Evolutionary conservation across 2,329 filamentous ascomycete genomes (phyloP).

Genomic region (Sphaerulina populicola): DNA sequence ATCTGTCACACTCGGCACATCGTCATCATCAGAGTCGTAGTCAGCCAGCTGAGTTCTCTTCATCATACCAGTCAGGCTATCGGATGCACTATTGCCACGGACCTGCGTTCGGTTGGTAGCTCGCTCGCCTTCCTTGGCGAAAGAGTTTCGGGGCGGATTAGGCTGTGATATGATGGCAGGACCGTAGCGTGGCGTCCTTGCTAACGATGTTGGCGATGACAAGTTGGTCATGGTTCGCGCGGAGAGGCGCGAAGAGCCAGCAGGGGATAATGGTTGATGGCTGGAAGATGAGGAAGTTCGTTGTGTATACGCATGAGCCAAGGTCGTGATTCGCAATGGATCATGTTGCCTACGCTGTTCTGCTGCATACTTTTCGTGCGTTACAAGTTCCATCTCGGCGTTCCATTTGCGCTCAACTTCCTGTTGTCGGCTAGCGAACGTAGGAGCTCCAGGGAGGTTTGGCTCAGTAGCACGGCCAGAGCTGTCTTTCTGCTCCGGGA

Average conservation of each 20-base stretch:
- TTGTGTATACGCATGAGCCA: slow-evolving; percentile 4
- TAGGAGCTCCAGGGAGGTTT: background rate
- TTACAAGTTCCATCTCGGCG: slow-evolving; percentile 2
- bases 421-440: background rate
- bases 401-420: slow-evolving; percentile 3
- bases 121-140: slow-evolving; percentile 10
- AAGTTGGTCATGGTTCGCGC: slow-evolving; percentile 8
- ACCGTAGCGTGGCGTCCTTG: slow-evolving; percentile 11
- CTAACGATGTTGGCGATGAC: background rate
- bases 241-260: slow-evolving; percentile 1
- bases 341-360: background rate
- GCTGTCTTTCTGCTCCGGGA: slow-evolving; percentile 1
- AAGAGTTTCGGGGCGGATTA: slow-evolving; percentile 4
- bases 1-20: background rate
- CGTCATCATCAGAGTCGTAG: background rate
- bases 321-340: slow-evolving; percentile 1
- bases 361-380: slow-evolving; percentile 5
- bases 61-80: background rate
- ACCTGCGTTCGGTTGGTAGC: slow-evolving; percentile 7
- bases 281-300: background rate
- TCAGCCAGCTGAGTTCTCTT: background rate
- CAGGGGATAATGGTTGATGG: background rate
- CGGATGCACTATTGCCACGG: background rate
- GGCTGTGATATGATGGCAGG: slow-evolving; percentile 3
- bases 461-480: slow-evolving; percentile 7